Percentiles rank a stretch among this genome's conserved stretches.
Conservation (phyloP, 1,139 yeast species). For the Kodamaea fungicola region DNA sequence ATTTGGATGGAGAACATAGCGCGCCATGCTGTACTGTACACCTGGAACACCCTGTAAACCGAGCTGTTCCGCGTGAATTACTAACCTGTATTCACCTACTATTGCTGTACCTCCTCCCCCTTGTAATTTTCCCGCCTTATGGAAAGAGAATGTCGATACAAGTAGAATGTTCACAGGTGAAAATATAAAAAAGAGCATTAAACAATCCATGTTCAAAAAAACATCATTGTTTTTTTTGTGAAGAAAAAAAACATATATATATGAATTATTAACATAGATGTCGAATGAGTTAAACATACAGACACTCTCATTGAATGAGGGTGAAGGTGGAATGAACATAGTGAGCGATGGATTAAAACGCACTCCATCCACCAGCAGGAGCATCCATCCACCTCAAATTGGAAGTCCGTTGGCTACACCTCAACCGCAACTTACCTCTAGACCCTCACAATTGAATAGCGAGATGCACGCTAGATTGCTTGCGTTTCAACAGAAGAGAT, state of each 20-base stretch:
- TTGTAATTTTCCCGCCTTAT: no score
- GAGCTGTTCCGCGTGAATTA: no score
- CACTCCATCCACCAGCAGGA: neutral
- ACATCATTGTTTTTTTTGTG: constrained; percentile 3
- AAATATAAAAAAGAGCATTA: no score
- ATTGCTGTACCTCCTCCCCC: no score
- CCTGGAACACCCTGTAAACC: no score
- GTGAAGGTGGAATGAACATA: neutral
- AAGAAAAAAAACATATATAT: neutral
- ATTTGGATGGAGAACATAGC: constrained; percentile 36
- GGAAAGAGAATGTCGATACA: no score
- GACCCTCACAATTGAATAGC: constrained; percentile 43
- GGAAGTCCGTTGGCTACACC: neutral
- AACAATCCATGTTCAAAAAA: neutral
- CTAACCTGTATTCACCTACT: no score
- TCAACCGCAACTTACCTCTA: constrained; percentile 1
- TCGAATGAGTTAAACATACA: constrained; percentile 4
- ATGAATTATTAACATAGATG: constrained; percentile 3
- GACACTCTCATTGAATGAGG: constrained; percentile 2
- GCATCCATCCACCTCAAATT: neutral
- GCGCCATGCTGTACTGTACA: no score
- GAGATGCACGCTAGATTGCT: constrained; percentile 72
- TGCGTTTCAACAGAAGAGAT: constrained; percentile 70
- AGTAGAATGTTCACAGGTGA: no score
- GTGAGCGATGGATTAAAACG: neutral